Conservation (phyloP, 257 asterid species). For the Hygrophila difformis region DNA sequence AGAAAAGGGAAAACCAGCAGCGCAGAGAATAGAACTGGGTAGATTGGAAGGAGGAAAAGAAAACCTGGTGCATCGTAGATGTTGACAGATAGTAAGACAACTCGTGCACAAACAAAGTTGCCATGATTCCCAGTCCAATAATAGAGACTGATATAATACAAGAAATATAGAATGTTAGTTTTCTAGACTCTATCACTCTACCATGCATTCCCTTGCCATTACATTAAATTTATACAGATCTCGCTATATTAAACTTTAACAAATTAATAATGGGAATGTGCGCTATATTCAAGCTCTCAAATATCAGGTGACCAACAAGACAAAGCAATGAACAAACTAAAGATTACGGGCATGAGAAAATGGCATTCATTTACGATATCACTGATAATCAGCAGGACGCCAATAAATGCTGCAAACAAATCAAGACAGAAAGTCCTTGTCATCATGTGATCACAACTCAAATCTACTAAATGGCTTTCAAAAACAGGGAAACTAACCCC, state of each 20-base stretch:
- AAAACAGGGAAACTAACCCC: too few species aligned
- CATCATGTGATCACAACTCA: not conserved
- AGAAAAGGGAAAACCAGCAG: not conserved
- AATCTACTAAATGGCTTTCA: slow-evolving; percentile 4
- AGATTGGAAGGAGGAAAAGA: slow-evolving; percentile 14
- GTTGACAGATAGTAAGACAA: slow-evolving; percentile 80
- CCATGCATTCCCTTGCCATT: slow-evolving; percentile 8
- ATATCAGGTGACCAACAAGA: too few species aligned
- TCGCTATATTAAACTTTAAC: slow-evolving; percentile 9
- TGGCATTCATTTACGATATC: too few species aligned
- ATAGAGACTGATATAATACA: slow-evolving; percentile 51
- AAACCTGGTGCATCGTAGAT: slow-evolving; percentile 83
- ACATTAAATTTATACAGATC: not conserved
- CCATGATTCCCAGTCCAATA: slow-evolving; percentile 83
- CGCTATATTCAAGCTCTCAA: slow-evolving; percentile 8
- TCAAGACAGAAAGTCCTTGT: too few species aligned
- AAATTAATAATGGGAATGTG: too few species aligned
- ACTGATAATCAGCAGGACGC: slow-evolving; percentile 3
- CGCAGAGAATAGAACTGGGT: not conserved
- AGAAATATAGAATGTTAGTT: slow-evolving; percentile 16
- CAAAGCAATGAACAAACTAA: too few species aligned
- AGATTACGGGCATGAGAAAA: too few species aligned
- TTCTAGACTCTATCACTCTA: too few species aligned
- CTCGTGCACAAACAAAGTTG: slow-evolving; percentile 83
- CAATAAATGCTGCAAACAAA: too few species aligned